phyloP scores from a whole-genome alignment of 495 filamentous ascomycete species.

The Aspergillus saccharolyticus region DNA sequence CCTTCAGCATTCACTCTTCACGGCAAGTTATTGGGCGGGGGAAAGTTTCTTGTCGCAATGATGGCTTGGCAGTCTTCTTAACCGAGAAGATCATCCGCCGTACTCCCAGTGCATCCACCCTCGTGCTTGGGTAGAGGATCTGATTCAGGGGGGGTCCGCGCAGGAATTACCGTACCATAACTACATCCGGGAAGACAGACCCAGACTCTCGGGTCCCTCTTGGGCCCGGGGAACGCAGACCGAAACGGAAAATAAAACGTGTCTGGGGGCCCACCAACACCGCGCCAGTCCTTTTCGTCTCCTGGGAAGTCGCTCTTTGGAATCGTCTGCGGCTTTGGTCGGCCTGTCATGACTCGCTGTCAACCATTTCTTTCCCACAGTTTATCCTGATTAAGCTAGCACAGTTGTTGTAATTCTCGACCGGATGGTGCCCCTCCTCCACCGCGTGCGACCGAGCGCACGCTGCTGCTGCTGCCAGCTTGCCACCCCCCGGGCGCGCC shows the following conservation, averaged over 20 bases:
- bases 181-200: not conserved
- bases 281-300: too few relatives aligned
- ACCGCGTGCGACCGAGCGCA: not conserved
- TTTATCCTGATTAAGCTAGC: not conserved
- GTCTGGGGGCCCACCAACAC: too few relatives aligned
- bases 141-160: too few relatives aligned
- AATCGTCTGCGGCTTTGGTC: not conserved
- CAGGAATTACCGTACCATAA: not conserved
- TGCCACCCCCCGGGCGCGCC: not conserved
- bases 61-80: not conserved
- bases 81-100: not conserved
- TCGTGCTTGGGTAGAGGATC: too few relatives aligned
- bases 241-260: not conserved
- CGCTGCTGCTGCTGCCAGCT: not conserved
- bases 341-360: not conserved
- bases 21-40: not conserved
- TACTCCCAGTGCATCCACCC: not conserved
- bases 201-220: not conserved
- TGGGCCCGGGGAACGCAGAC: not conserved
- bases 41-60: not conserved
- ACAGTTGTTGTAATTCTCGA: not conserved
- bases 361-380: not conserved
- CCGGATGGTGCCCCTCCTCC: not conserved
- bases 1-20: not conserved
- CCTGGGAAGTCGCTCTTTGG: too few relatives aligned